A percentile compares a stretch with the other conserved stretches of the same genome.
Evolutionary conservation across 2,329 filamentous ascomycete genomes (phyloP).

Genomic region (Fusarium dlaminii): DNA sequence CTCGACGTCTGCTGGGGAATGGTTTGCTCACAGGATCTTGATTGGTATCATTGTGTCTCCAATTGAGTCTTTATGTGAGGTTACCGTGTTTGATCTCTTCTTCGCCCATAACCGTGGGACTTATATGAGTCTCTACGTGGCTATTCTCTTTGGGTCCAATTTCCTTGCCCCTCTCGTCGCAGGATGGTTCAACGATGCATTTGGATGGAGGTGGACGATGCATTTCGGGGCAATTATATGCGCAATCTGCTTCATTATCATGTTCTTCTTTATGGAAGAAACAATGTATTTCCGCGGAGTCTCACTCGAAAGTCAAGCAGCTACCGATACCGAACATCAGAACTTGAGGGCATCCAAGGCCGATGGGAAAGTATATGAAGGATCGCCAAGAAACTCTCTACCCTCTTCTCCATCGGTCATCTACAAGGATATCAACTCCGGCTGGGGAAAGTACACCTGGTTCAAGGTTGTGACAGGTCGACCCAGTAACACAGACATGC

Average conservation of each 20-base stretch:
- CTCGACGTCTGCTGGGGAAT: neutral
- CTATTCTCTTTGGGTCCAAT: neutral
- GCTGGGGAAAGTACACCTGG: neutral
- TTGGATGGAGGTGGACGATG: neutral
- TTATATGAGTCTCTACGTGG: conserved; percentile 1
- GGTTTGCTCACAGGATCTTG: neutral
- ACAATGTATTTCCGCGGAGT: neutral
- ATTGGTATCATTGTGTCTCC: neutral
- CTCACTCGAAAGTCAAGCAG: neutral
- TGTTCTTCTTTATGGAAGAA: conserved; percentile 4
- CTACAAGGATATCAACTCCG: neutral
- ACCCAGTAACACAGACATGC: neutral
- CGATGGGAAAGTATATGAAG: neutral
- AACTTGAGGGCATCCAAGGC: neutral
- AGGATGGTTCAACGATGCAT: neutral
- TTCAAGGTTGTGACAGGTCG: neutral
- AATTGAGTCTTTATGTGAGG: neutral
- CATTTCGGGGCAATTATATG: neutral
- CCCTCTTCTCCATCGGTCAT: neutral
- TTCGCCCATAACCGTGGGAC: neutral
- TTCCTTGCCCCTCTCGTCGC: neutral
- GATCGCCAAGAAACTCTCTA: neutral
- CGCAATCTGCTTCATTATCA: neutral
- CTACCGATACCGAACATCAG: neutral
- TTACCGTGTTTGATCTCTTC: neutral